Conservation (phyloP, 2,329 filamentous ascomycete species). For the Gaeumannomyces tritici region DNA sequence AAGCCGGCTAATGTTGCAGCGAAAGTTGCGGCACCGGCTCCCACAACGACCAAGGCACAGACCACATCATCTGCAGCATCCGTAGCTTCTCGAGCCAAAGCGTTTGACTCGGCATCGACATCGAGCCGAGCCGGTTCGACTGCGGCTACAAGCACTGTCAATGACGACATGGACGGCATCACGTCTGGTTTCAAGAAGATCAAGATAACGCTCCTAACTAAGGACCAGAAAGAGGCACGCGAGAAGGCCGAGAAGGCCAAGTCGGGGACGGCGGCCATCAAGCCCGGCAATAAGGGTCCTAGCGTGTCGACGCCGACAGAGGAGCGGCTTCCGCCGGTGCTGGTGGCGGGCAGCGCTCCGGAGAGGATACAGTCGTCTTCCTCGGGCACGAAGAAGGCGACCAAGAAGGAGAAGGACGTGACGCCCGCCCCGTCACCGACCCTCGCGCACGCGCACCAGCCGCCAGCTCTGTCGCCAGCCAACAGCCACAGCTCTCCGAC, state of each 20-base stretch:
- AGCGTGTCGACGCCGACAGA: neutral
- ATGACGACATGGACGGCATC: constrained; percentile 42
- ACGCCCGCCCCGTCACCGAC: neutral
- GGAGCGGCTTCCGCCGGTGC: neutral
- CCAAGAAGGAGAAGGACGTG: neutral
- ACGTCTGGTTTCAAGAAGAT: constrained; percentile 52
- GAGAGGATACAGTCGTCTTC: constrained; percentile 1
- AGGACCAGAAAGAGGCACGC: constrained; percentile 46
- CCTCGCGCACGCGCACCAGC: neutral
- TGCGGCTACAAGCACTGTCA: constrained; percentile 9
- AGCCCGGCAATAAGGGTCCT: neutral
- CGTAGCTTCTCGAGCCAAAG: neutral
- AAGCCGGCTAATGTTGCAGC: constrained; percentile 2
- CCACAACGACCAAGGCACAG: constrained; percentile 5
- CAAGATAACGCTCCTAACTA: constrained; percentile 51
- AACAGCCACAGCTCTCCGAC: neutral
- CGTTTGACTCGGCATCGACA: neutral
- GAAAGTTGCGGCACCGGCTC: constrained; percentile 7
- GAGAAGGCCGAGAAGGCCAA: constrained; percentile 17
- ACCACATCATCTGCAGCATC: constrained; percentile 6
- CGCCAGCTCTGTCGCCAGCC: neutral
- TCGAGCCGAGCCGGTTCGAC: constrained; percentile 2
- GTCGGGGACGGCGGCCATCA: neutral
- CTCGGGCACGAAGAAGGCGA: neutral
- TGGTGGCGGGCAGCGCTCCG: neutral